Evolutionary conservation across 2,329 filamentous ascomycete species (phyloP).

Genomic region (Fusarium siculi): DNA sequence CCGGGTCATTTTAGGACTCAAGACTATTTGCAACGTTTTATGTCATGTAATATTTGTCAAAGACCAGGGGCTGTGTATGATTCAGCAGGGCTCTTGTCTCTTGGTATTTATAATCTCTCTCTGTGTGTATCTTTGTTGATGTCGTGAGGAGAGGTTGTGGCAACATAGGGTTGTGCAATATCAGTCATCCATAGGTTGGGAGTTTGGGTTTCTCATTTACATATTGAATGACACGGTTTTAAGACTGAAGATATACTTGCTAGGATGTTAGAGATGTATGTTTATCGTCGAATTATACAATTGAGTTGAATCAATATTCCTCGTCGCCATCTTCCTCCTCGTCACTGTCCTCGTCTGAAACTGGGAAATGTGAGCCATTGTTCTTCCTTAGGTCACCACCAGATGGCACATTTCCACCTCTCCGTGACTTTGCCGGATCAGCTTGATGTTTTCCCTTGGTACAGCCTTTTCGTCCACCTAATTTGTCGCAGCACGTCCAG

Average conservation of each 20-base stretch:
- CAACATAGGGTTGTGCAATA: conserved; percentile 30
- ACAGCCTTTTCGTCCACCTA: conserved; percentile 2
- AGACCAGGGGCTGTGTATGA: conserved; percentile 22
- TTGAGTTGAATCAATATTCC: not conserved
- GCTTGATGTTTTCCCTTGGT: conserved; percentile 11
- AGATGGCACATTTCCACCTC: conserved; percentile 16
- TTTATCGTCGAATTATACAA: not conserved
- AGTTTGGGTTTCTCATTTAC: conserved; percentile 36
- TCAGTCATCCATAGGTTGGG: conserved; percentile 42
- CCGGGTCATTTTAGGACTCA: conserved; percentile 21
- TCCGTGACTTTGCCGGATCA: conserved; percentile 4
- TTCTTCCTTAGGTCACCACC: conserved; percentile 16
- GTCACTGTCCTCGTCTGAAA: not conserved
- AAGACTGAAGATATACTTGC: not conserved
- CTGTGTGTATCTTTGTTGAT: not conserved
- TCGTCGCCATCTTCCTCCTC: not conserved
- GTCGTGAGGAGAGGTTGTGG: conserved; percentile 5
- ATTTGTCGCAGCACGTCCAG: conserved; percentile 6
- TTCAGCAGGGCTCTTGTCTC: conserved; percentile 24
- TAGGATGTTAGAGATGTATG: not conserved
- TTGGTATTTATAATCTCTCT: conserved; percentile 27
- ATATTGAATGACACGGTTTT: conserved; percentile 18
- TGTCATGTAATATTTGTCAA: conserved; percentile 39
- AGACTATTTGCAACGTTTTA: conserved; percentile 34
- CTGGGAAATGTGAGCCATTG: not conserved